Evolutionary conservation across 495 filamentous ascomycete species (phyloP).

Genomic region (Podospora appendiculata): DNA sequence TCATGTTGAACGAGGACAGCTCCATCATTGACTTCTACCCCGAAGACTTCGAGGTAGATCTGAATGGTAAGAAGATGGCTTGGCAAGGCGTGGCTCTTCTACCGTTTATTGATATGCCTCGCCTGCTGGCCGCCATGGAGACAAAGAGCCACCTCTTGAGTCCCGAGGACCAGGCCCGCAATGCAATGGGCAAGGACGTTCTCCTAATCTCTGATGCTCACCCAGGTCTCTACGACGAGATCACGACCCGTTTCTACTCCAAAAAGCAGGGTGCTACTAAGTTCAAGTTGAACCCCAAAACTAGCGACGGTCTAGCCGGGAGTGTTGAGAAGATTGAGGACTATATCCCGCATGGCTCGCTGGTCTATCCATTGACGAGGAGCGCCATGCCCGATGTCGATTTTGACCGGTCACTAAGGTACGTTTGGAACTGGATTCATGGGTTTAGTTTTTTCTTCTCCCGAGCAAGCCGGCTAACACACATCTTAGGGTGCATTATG

Average conservation of each 20-base stretch:
- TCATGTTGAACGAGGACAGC: slow-evolving; percentile 83
- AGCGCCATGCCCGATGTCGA: slow-evolving; percentile 68
- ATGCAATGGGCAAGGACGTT: slow-evolving; percentile 71
- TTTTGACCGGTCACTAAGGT: slow-evolving; percentile 78
- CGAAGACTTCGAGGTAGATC: slow-evolving; percentile 81
- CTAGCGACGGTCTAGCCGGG: slow-evolving; percentile 75
- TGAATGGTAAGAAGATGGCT: slow-evolving; percentile 97
- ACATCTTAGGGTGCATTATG: slow-evolving; percentile 65
- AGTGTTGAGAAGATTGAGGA: slow-evolving; percentile 70
- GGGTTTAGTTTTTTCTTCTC: not conserved
- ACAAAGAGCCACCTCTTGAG: slow-evolving; percentile 74
- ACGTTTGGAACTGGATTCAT: slow-evolving; percentile 22
- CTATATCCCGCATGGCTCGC: slow-evolving; percentile 65
- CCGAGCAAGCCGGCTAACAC: slow-evolving; percentile 7
- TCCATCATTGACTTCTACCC: slow-evolving; percentile 98
- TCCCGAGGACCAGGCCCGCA: slow-evolving; percentile 70
- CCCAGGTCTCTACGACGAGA: slow-evolving; percentile 66
- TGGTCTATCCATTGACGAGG: slow-evolving; percentile 52
- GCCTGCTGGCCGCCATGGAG: slow-evolving; percentile 74
- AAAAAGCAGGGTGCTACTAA: slow-evolving; percentile 65
- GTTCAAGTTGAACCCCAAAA: slow-evolving; percentile 60
- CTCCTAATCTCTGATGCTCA: slow-evolving; percentile 78
- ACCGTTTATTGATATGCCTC: slow-evolving; percentile 91
- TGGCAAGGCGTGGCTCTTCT: slow-evolving; percentile 95
- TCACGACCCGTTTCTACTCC: slow-evolving; percentile 78